Base-by-base conservation (phyloP, 73 alveolate genomes). In the Tetrahymena borealis region DNA sequence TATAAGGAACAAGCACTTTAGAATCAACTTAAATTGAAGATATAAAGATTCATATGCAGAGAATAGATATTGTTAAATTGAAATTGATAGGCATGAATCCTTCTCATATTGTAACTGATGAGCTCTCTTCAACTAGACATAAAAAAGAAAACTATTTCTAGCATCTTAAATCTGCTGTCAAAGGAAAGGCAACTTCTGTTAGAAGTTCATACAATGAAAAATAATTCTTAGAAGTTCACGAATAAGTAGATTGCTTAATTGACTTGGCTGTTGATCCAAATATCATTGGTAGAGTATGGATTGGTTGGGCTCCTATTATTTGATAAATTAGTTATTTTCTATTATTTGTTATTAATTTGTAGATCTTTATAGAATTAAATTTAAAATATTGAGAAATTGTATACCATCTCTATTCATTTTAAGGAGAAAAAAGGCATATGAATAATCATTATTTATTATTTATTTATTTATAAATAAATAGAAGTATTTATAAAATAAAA, bases 241-340 rank as follows among this genome's bases (percentile, higher is more conserved):
- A 96, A 90, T 99, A 97, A 93, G 99, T 98, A 6, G 99, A 98
- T 90, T 96, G 98, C 94, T 91, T 98, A 77, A 97, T 98, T 38
- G 99, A 98, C 90, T 96, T 94, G 90, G 99, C 99, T 0, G 94
- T 98, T 33, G 99, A 98, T 94, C 99, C 99, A 43, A 97, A 98
- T 93, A 97, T 97, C 85, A 94, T 97, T 16, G 99, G 99, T 79
- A 96, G 99, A 94, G 95, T 98, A 79, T 98, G 99, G 99, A 95
- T 98, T 6, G 99, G 99, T 33, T 98, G 99, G 99, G 90, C 97
- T 24, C 98, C 99, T 37, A 96, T 94, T 91, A 96, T 98, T 39
- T 98, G 96, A 98, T 32, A 40, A 39, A 20, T 32, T 32, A 36
- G 33, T 60, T 6, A 20, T 5, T 24, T 60, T 60, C 11, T 24